These are phyloP conservation scores for Elsinoe arachidis DNA, from an alignment of 2,329 filamentous ascomycete genomes.

Conservation along the genomic window DNA sequence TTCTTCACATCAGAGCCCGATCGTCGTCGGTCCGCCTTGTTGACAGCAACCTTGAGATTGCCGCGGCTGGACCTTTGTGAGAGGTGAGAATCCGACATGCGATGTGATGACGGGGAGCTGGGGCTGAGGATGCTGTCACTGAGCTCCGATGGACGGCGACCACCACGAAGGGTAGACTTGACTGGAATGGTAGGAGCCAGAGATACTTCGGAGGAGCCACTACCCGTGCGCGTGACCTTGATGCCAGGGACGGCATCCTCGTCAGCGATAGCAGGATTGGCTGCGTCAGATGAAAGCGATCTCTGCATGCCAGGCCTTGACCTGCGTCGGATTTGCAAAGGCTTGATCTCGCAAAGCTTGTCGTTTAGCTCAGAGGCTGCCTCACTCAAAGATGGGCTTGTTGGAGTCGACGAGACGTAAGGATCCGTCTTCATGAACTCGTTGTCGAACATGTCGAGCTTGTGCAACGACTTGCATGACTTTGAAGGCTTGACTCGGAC, in stretches of 20 bases:
- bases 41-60: not conserved
- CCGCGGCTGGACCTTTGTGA: not conserved
- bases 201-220: not conserved
- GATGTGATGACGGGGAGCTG: not conserved
- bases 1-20: constrained; percentile 7
- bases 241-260: not conserved
- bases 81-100: not conserved
- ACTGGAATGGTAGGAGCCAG: not conserved
- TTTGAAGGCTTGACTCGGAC: constrained; percentile 12
- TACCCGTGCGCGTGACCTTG: constrained; percentile 6
- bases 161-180: not conserved
- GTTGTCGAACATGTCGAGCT: constrained; percentile 20
- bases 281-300: not conserved
- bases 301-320: constrained; percentile 1
- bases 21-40: not conserved
- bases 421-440: constrained; percentile 18
- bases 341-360: constrained; percentile 11
- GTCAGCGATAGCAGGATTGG: not conserved
- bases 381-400: constrained; percentile 40
- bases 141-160: not conserved
- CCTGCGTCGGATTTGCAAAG: constrained; percentile 10
- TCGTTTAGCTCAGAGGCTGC: constrained; percentile 32
- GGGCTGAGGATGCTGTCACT: not conserved
- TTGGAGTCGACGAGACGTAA: constrained; percentile 15
- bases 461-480: constrained; percentile 17